A percentile compares a stretch with the other conserved stretches of the same genome.
Evolutionary conservation across 495 filamentous ascomycete species (phyloP).

Genomic region (Usnea hakonensis): DNA sequence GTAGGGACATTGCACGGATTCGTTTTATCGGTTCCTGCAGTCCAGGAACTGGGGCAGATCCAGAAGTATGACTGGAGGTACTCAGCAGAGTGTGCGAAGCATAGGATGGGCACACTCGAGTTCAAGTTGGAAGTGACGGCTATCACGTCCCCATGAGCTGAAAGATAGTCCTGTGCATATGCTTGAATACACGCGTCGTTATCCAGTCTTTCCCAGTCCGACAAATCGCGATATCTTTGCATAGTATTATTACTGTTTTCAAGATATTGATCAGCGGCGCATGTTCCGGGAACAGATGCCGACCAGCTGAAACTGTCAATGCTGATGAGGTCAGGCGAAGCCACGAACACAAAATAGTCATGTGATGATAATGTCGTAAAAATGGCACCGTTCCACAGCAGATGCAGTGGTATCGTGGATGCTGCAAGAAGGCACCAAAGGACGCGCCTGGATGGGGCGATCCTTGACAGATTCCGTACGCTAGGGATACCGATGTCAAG

Average conservation of each 20-base stretch:
- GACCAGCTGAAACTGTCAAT: neutral
- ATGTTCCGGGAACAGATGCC: neutral
- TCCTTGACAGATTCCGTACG: slow-evolving; percentile 14
- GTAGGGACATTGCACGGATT: neutral
- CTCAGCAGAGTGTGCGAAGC: neutral
- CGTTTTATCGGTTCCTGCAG: neutral
- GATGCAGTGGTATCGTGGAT: slow-evolving; percentile 11
- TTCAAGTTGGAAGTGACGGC: slow-evolving; percentile 5
- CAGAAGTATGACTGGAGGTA: neutral
- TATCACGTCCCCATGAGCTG: slow-evolving; percentile 5
- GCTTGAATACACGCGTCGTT: slow-evolving; percentile 6
- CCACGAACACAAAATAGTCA: slow-evolving; percentile 12
- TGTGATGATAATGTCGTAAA: slow-evolving; percentile 27
- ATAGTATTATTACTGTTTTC: neutral
- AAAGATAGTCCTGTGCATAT: slow-evolving; percentile 2
- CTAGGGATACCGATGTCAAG: slow-evolving; percentile 18
- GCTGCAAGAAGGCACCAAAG: slow-evolving; percentile 12
- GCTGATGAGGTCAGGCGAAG: neutral
- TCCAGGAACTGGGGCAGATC: too few species aligned
- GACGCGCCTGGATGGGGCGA: neutral
- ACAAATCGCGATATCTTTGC: slow-evolving; percentile 26
- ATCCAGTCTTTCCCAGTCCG: slow-evolving; percentile 11
- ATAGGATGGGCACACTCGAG: neutral
- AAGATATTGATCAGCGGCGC: neutral
- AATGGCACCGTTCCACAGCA: slow-evolving; percentile 25